Evolutionary conservation across 495 filamentous ascomycete species (phyloP).

Genomic region (Aspergillus homomorphus): DNA sequence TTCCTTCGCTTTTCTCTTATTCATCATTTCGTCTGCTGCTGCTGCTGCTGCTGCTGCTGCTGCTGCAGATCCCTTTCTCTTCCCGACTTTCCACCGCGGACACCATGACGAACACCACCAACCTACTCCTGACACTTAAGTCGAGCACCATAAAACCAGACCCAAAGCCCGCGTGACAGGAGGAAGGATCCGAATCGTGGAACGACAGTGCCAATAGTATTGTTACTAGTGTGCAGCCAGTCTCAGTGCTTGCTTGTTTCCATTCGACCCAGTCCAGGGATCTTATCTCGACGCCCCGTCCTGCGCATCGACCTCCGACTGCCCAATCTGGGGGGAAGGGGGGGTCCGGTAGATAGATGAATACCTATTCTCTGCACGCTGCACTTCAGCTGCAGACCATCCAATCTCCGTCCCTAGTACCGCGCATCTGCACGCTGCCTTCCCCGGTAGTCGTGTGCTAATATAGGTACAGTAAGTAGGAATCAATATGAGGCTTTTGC

Average conservation of each 20-base stretch:
- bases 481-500: neutral
- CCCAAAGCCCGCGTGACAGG: neutral
- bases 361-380: neutral
- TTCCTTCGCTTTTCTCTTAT: neutral
- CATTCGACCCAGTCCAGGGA: neutral
- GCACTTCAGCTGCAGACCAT: neutral
- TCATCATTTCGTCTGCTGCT: no score
- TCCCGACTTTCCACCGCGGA: neutral
- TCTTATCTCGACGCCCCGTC: neutral
- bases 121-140: no score
- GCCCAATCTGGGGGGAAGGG: no score
- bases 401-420: neutral
- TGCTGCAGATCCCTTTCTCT: neutral
- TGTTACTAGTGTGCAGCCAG: neutral
- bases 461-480: neutral
- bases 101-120: neutral
- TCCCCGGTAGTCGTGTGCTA: neutral
- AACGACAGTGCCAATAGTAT: neutral
- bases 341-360: no score
- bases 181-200: neutral
- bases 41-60: no score
- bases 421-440: neutral
- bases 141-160: neutral
- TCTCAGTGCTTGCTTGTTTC: neutral
- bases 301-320: neutral